These are phyloP conservation scores for Neoscytalidium dimidiatum DNA, from an alignment of 2,329 filamentous ascomycete species.

Conservation along the genomic window DNA sequence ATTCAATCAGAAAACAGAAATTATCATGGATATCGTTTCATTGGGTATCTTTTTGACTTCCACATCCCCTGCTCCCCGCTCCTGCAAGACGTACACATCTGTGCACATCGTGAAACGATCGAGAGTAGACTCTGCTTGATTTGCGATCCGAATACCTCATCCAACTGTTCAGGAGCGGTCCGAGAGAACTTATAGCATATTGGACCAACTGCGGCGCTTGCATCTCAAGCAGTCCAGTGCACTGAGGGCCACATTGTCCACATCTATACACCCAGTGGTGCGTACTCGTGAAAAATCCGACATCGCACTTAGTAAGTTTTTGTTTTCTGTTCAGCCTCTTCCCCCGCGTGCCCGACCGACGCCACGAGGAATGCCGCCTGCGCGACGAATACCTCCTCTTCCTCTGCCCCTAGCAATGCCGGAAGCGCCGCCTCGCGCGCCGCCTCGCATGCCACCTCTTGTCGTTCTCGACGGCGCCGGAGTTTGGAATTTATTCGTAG, in stretches of 20 bases:
- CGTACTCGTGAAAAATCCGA: no score
- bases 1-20: background rate
- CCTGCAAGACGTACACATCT: background rate
- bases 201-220: no score
- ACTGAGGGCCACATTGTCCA: no score
- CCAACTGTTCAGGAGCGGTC: no score
- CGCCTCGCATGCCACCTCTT: conserved; percentile 14
- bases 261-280: no score
- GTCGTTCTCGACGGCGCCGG: conserved; percentile 25
- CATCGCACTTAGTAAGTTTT: no score
- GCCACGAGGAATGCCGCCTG: conserved; percentile 24
- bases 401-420: conserved; percentile 3
- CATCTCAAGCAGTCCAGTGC: no score
- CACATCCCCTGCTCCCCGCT: background rate
- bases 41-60: background rate
- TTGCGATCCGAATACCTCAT: background rate
- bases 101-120: background rate
- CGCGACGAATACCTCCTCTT: background rate
- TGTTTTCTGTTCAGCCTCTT: background rate
- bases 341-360: conserved; percentile 38
- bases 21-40: background rate
- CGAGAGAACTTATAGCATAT: no score
- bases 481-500: conserved; percentile 43
- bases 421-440: background rate
- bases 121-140: no score